A percentile compares a stretch with the other conserved stretches of the same genome.
Conservation (phyloP, 345 rosid species). For the Hevea brasiliensis region DNA sequence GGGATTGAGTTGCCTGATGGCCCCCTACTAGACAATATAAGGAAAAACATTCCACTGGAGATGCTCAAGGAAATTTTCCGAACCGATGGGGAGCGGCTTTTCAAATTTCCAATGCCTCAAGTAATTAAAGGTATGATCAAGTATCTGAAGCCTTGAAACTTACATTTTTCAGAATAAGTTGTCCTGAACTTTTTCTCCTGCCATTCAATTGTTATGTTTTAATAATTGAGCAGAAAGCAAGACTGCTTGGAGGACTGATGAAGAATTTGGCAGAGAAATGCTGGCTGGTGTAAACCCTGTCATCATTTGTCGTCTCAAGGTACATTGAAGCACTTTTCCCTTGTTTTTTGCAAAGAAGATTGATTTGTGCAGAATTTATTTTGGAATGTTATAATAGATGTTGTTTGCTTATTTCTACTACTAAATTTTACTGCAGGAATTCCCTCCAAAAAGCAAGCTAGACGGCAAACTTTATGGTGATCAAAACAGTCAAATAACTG, state of each 20-base stretch:
- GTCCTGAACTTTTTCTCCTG: neutral
- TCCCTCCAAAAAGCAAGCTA: constrained; percentile 42
- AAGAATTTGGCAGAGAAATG: constrained; percentile 47
- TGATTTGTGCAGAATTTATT: neutral
- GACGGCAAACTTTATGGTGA: constrained; percentile 28
- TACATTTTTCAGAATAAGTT: neutral
- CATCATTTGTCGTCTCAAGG: constrained; percentile 32
- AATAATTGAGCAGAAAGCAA: constrained; percentile 25
- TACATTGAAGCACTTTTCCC: neutral
- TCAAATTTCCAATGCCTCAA: constrained; percentile 41
- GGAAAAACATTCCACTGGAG: constrained; percentile 35
- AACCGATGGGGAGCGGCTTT: constrained; percentile 37
- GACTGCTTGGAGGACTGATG: constrained; percentile 50
- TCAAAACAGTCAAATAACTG: constrained; percentile 35
- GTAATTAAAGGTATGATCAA: constrained; percentile 36
- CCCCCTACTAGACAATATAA: constrained; percentile 23
- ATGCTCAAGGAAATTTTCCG: constrained; percentile 36
- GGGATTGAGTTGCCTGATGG: constrained; percentile 37
- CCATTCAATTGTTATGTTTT: neutral
- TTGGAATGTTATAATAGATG: neutral
- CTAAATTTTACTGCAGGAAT: constrained; percentile 27
- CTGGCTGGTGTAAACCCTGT: constrained; percentile 43
- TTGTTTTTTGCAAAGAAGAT: neutral
- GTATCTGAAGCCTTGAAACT: neutral
- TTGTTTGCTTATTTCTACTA: neutral